Base-by-base conservation (phyloP, 2,329 filamentous ascomycete genomes). In the Talaromyces sp. region DNA sequence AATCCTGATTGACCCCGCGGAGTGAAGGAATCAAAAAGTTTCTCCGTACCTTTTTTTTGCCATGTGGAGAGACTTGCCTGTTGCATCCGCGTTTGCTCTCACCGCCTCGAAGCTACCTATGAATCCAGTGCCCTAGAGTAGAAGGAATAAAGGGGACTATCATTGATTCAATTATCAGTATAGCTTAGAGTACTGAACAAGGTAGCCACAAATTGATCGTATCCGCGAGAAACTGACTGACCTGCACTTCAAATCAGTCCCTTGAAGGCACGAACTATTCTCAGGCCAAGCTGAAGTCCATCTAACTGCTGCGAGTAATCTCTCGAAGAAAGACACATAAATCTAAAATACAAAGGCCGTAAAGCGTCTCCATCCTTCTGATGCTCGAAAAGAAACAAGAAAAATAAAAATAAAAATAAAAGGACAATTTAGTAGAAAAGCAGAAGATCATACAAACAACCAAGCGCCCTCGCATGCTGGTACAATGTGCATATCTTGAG, bases 221-320 rank as follows among this genome's bases (percentile, higher is more conserved):
- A 61, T 60, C 53, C 56, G 22, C 35, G 37, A 35, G 53, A 51
- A 53, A 53, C 63, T 53, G 63, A 67, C 63, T 71, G 72, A 73
- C 72, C 74, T 76, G 74, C 73, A 76, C 74, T 74, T 73, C 73
- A 35, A 40, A 33, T 41, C 54, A 48, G 41, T 33, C 35, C 22
- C 33, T 22, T 4, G 35, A 21, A 45, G 39, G 22, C 31, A 50
- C 45, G 19, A 62, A 53, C 56, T 55, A 35, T 54, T 55, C 36
- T 55, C 28, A 36, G 40, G 21, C 35, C 21, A 39, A 45, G 48
- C 54, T 35, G 56, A 61, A 58, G 45, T 60, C 63, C 61, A 62
- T 41, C 54, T 59, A 61, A 56, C 33, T 25, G 33, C 48, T 31
- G n/a, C n/a, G n/a, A n/a, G n/a, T n/a, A n/a, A n/a, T n/a, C n/a